Evolutionary conservation across 192 early-diverging fungal species (phyloP), one percentile per base, ranked within the genome.

Genomic region (Backusella australiensis): DNA sequence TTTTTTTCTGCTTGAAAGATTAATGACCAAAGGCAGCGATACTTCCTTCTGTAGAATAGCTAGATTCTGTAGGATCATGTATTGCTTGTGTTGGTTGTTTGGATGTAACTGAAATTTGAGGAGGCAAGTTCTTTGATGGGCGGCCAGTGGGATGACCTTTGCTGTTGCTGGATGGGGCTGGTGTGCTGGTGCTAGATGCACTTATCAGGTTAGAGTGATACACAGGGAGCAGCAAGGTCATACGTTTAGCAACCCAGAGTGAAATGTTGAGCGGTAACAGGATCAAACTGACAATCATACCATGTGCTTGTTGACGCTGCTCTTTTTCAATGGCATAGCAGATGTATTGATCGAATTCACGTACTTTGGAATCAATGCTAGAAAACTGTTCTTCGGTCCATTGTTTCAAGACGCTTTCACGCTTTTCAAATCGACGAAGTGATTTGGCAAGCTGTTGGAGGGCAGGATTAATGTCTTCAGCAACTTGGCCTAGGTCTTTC

Each of bases 231-330:
- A 83, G 39, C 26, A 67, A 17, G 1, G 78, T 77, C 49, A 83
- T 75, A 39, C 75, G 63, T 23, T 69, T 71, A n/a, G 73, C 35
- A 9, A 73, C 66, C 78, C 79, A 78, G 3, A 90, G 46, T 8
- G 85, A 74, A 9, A 90, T 78, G 26, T 86, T 90, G 53, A 90
- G 71, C 1, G 89, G 89, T 74, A 90, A 80, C 73, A 88, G 81
- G 23, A 88, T 73, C 12, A 86, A 67, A 14, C 76, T 77, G 49
- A 72, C 72, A 39, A 86, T 71, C 36, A 67, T 70, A 36, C 75
- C 66, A 68, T 74, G 73, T 32, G 78, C 82, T 21, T 78, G 66
- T 35, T 77, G 77, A 17, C 83, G 82, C 34, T 88, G 85, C 39
- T 88, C 87, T 66, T 87, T 80, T 44, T 88, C 86, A n/a, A 90